Conservation (phyloP, 176 grass and related monocot genomes). For the Eleusine coracana region DNA sequence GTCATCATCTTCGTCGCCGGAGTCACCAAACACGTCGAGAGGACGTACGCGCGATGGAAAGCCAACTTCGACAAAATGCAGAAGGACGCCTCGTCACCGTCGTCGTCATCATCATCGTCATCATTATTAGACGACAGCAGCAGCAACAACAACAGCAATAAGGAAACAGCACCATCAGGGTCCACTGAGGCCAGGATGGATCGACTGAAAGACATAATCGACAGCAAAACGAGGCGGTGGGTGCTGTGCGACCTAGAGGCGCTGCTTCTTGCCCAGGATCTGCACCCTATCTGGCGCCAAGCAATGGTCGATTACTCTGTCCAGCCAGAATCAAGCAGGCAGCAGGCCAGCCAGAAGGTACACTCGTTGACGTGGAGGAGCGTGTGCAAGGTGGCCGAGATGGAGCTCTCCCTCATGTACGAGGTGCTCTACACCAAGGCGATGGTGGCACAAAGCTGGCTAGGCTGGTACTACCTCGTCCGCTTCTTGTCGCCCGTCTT, state of each 20-base stretch:
- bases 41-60: neutral
- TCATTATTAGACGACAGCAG: too few relatives aligned
- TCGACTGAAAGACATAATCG: neutral
- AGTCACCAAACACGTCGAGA: neutral
- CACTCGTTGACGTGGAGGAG: neutral
- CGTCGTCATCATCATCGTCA: too few relatives aligned
- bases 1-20: neutral
- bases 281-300: neutral
- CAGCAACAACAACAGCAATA: neutral
- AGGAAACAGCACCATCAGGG: too few relatives aligned
- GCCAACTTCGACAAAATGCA: constrained; percentile 11
- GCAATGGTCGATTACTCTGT: neutral
- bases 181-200: too few relatives aligned
- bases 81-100: neutral
- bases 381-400: constrained; percentile 1
- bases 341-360: neutral
- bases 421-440: constrained; percentile 13
- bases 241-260: neutral
- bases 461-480: neutral
- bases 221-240: neutral
- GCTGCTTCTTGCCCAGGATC: neutral
- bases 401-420: neutral
- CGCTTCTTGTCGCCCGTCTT: neutral
- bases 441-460: neutral
- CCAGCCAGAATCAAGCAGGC: neutral